Evolutionary conservation across 805 yeast species (phyloP), one percentile per base, ranked within the genome.

Genomic region (Hermanozyma aechmeae): DNA sequence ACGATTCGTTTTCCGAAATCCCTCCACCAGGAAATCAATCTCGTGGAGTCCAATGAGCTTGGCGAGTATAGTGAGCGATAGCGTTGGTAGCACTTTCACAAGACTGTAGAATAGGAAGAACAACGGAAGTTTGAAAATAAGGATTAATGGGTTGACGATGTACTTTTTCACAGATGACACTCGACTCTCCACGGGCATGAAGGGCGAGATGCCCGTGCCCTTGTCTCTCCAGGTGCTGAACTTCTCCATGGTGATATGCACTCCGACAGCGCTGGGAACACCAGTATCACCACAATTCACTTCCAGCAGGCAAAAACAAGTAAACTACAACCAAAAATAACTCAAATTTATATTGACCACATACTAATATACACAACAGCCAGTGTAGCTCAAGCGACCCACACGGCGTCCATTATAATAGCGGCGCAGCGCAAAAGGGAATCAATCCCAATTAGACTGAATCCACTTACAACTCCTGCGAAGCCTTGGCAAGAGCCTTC

Each of bases 171-270:
- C 4, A 3, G 36, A 15, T 10, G 35, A 21, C 17, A 34, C 30
- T 4, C 65, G 48, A 24, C 49, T 35, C n/a, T 56, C 41, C 0
- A 50, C 40, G 1, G 94, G 94, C 57, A 80, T 61, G 41, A 84
- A 85, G 3, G 96, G 96, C 0, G 94, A 78, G 20, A 86, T 81
- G n/a, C 96, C 96, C 1, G 96, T 86, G 4, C 89, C 92, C 37
- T 76, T 81, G 48, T 85, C 96, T 53, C 95, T 69, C 78, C 82
- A 85, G 36, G 70, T 68, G 15, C 92, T 76, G 56, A 73, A 86
- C 55, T 43, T 43, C 28, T 43, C 47, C 47, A 43, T 43, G 19
- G n/a, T 8, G 13, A 12, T n/a, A n/a, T n/a, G n/a, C n/a, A n/a
- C n/a, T n/a, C n/a, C n/a, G n/a, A n/a, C n/a, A n/a, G n/a, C n/a